Conservation (phyloP, 2,329 filamentous ascomycete species). For the Ascochyta rabiei region DNA sequence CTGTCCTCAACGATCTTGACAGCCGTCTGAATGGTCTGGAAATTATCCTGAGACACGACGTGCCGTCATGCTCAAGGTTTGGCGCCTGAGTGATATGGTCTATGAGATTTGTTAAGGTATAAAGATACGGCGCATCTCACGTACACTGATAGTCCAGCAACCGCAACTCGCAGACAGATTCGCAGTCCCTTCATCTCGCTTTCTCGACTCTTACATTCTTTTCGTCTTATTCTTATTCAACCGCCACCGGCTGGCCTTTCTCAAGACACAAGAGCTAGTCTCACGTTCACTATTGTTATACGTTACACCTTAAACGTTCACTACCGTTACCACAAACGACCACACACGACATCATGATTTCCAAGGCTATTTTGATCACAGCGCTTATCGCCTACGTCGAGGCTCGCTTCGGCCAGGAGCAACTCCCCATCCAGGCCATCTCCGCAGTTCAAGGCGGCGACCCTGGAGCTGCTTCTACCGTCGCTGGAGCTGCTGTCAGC, state of each 20-base stretch:
- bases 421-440: constrained; percentile 62
- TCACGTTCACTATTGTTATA: constrained; percentile 29
- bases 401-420: constrained; percentile 67
- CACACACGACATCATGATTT: constrained; percentile 39
- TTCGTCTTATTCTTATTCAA: constrained; percentile 31
- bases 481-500: constrained; percentile 66
- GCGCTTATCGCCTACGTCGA: constrained; percentile 44
- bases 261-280: constrained; percentile 44
- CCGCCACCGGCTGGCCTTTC: constrained; percentile 41
- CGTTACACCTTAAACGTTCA: not conserved
- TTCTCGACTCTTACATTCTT: constrained; percentile 20
- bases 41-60: constrained; percentile 6
- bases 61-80: constrained; percentile 22
- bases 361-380: constrained; percentile 40
- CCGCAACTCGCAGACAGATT: constrained; percentile 34
- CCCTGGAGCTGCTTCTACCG: constrained; percentile 66
- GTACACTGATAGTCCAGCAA: constrained; percentile 31
- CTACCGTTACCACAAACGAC: constrained; percentile 23
- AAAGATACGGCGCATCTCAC: constrained; percentile 24
- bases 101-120: constrained; percentile 30
- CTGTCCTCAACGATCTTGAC: not conserved
- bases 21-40: not conserved
- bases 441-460: constrained; percentile 60
- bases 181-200: constrained; percentile 32
- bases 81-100: constrained; percentile 19